Evolutionary conservation across 2,329 filamentous ascomycete species (phyloP).

Genomic region (Amauroascus verrucosus): DNA sequence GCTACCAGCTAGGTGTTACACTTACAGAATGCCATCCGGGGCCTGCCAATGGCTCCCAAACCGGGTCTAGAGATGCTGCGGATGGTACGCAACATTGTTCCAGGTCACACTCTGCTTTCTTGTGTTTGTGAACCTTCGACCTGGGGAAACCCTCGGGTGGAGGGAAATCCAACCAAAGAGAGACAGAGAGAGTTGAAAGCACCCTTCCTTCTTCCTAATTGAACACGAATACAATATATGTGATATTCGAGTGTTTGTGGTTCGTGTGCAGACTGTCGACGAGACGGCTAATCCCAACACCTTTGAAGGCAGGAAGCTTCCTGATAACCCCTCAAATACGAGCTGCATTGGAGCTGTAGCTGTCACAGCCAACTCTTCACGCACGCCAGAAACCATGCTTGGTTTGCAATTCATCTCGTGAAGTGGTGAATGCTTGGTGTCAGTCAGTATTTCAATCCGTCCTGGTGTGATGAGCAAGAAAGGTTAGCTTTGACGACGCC

Average conservation of each 20-base stretch:
- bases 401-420: neutral
- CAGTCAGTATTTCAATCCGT: slow-evolving; percentile 67
- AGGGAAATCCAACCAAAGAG: neutral
- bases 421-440: slow-evolving; percentile 24
- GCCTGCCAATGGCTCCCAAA: neutral
- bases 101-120: neutral
- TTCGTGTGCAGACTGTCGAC: neutral
- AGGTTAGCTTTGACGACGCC: neutral
- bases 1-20: neutral
- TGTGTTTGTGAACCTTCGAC: neutral
- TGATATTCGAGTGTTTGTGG: neutral
- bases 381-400: neutral
- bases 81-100: slow-evolving; percentile 1
- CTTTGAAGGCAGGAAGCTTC: neutral
- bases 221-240: neutral
- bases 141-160: too few relatives aligned
- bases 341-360: neutral
- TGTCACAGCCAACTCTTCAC: neutral
- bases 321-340: neutral
- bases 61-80: neutral
- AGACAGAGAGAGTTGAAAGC: neutral
- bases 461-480: slow-evolving; percentile 33
- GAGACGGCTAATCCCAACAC: neutral
- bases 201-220: neutral
- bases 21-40: neutral